A percentile compares a stretch with the other conserved stretches of the same genome.
Conservation (phyloP, 805 yeast species). For the Metschnikowia lochheadii region DNA sequence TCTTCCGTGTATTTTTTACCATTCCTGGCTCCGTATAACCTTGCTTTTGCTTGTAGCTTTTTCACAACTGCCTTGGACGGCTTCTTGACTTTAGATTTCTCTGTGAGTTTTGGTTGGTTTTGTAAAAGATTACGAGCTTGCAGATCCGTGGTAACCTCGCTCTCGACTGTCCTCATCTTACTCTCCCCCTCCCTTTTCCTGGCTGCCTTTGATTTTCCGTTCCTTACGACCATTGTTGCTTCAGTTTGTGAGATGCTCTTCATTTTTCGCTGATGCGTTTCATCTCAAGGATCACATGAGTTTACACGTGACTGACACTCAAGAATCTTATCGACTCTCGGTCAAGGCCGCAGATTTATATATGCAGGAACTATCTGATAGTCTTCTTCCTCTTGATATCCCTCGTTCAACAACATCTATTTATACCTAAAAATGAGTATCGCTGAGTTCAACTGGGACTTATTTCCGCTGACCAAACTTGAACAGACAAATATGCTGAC, state of each 20-base stretch:
- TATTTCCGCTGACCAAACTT: slow-evolving; percentile 36
- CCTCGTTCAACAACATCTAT: background rate
- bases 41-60: slow-evolving; percentile 60
- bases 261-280: slow-evolving; percentile 7
- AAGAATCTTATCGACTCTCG: slow-evolving; percentile 1
- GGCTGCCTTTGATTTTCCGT: slow-evolving; percentile 46
- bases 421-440: slow-evolving; percentile 7
- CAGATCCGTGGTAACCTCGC: slow-evolving; percentile 64
- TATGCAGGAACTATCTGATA: background rate
- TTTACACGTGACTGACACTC: background rate
- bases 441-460: slow-evolving; percentile 72
- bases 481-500: slow-evolving; percentile 30
- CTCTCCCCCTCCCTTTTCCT: slow-evolving; percentile 54
- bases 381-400: background rate
- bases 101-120: slow-evolving; percentile 54
- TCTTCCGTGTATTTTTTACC: slow-evolving; percentile 65
- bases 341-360: background rate
- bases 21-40: slow-evolving; percentile 63
- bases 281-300: background rate
- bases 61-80: slow-evolving; percentile 52
- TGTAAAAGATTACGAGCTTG: slow-evolving; percentile 66
- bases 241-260: background rate
- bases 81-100: slow-evolving; percentile 50
- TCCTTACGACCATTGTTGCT: slow-evolving; percentile 52
- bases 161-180: slow-evolving; percentile 51